Evolutionary conservation across 2,329 filamentous ascomycete genomes (phyloP).

Genomic region (Neocucurbitaria cava): DNA sequence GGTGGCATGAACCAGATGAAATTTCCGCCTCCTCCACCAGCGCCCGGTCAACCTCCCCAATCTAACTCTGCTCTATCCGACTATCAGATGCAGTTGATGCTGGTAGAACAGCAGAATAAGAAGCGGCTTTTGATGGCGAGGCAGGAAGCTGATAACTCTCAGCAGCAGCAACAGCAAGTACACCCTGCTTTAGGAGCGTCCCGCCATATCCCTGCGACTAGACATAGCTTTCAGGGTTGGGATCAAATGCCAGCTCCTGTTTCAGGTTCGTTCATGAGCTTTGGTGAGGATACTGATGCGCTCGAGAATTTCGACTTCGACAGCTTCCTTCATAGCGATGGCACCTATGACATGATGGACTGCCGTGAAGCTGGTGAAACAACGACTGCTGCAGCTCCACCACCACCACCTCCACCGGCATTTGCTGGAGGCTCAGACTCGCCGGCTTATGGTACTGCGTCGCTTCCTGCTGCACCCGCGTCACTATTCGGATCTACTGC

Average conservation of each 20-base stretch:
- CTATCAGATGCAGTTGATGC: conserved; percentile 85
- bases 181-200: no score
- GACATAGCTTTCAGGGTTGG: no score
- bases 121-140: conserved; percentile 81
- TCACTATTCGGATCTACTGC: no score
- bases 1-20: neutral
- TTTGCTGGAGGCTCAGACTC: neutral
- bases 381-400: neutral
- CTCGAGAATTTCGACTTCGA: conserved; percentile 69
- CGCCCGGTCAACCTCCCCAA: neutral
- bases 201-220: no score
- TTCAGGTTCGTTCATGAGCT: no score
- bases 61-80: conserved; percentile 63
- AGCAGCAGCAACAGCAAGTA: neutral
- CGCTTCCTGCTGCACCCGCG: no score
- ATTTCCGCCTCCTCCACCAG: neutral
- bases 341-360: conserved; percentile 27
- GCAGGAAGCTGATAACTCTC: conserved; percentile 48
- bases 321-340: conserved; percentile 60
- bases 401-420: neutral
- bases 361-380: conserved; percentile 22
- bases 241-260: no score
- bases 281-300: conserved; percentile 53
- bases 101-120: conserved; percentile 85
- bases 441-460: no score